Evolutionary conservation across 1,284 basidiomycete genomes (phyloP).

Genomic region (Golubevia sp.): DNA sequence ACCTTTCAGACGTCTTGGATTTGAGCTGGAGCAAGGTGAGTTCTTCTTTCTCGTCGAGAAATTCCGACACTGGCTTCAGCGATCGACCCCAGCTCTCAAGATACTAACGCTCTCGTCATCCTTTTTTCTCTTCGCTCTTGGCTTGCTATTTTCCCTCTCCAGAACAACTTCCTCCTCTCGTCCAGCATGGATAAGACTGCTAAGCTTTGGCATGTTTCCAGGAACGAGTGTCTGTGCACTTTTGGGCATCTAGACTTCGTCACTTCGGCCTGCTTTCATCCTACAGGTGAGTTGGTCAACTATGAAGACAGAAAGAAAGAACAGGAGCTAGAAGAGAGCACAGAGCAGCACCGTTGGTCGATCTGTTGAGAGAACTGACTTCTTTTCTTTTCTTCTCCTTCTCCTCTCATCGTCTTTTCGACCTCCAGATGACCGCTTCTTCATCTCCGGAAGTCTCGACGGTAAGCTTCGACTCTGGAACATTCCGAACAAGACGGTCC

Average conservation of each 20-base stretch:
- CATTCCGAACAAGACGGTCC: constrained; percentile 15
- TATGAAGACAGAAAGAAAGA: too few relatives aligned
- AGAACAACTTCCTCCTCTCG: constrained; percentile 62
- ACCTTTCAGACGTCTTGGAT: constrained; percentile 60
- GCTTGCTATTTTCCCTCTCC: too few relatives aligned
- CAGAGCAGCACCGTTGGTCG: too few relatives aligned
- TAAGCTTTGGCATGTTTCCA: constrained; percentile 61
- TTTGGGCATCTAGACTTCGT: constrained; percentile 62
- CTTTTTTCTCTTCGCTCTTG: too few relatives aligned
- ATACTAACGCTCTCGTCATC: too few relatives aligned
- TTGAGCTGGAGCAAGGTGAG: constrained; percentile 62
- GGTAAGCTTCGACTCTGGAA: constrained; percentile 62
- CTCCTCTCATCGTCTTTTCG: constrained; percentile 13
- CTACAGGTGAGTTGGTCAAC: background rate
- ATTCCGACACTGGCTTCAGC: too few relatives aligned
- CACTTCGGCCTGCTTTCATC: constrained; percentile 57
- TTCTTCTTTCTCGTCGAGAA: too few relatives aligned
- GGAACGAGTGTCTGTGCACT: constrained; percentile 56
- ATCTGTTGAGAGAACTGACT: background rate
- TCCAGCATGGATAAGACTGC: constrained; percentile 63
- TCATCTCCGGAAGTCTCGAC: constrained; percentile 61
- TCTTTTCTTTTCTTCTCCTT: constrained; percentile 17
- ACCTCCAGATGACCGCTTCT: constrained; percentile 61
- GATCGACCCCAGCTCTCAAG: too few relatives aligned
- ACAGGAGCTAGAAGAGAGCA: too few relatives aligned